These are phyloP conservation scores for Rhododendron henanense DNA, from an alignment of 148 eudicot genomes.

Conservation along the genomic window DNA sequence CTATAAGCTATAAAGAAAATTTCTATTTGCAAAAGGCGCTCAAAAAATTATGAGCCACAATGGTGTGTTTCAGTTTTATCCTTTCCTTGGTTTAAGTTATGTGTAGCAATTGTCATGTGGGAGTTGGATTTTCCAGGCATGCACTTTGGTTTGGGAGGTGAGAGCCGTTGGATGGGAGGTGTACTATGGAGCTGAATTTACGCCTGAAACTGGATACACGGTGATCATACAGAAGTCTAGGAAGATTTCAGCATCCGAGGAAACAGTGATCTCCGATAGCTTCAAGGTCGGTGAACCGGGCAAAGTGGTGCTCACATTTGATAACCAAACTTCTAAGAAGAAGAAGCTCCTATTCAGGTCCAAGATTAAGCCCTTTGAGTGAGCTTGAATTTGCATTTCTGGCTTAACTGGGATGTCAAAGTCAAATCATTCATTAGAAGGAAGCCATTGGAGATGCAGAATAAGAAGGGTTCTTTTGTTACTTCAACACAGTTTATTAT, in stretches of 20 bases:
- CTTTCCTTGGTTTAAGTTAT: constrained; percentile 15
- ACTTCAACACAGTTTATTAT: not conserved
- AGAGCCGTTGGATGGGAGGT: constrained; percentile 96
- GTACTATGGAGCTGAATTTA: constrained; percentile 73
- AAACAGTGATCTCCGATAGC: constrained; percentile 65
- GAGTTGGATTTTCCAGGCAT: constrained; percentile 31
- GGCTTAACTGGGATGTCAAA: constrained; percentile 5
- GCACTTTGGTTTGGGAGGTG: constrained; percentile 71
- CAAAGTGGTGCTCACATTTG: constrained; percentile 72
- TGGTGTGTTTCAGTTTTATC: not conserved
- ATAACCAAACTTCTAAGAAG: constrained; percentile 73
- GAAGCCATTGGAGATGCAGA: constrained; percentile 3
- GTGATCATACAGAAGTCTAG: constrained; percentile 78
- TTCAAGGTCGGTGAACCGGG: constrained; percentile 64
- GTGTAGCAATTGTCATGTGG: constrained; percentile 28
- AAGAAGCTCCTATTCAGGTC: constrained; percentile 86
- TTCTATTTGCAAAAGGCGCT: not conserved
- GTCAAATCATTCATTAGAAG: not conserved
- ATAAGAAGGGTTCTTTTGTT: constrained; percentile 5
- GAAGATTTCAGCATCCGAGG: constrained; percentile 60
- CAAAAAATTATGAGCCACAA: not conserved
- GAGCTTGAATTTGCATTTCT: not conserved
- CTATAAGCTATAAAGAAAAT: not conserved
- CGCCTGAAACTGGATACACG: constrained; percentile 64
- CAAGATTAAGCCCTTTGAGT: constrained; percentile 58